A percentile compares a stretch with the other conserved stretches of the same genome.
Conservation (phyloP, 306 rosid genomes). For the Hippophae gyantsensis region DNA sequence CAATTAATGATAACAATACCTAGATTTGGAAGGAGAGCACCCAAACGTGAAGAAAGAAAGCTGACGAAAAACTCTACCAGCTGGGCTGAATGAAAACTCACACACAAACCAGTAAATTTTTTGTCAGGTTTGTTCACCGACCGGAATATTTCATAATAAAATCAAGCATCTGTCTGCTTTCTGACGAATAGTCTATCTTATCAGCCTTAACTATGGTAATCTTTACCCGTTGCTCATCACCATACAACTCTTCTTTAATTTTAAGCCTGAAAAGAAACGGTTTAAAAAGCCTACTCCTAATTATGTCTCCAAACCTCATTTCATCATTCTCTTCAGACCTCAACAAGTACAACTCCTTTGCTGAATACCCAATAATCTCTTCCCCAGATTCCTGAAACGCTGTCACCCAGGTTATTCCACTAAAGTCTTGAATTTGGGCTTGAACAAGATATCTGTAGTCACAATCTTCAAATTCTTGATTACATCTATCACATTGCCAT, state of each 20-base stretch:
- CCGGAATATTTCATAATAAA: constrained; percentile 42
- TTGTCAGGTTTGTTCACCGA: constrained; percentile 17
- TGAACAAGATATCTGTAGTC: constrained; percentile 95
- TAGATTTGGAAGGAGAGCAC: constrained; percentile 3
- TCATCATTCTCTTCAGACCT: constrained; percentile 70
- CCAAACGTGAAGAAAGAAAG: constrained; percentile 4
- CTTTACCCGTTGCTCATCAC: constrained; percentile 87
- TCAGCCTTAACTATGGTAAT: constrained; percentile 83
- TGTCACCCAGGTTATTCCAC: constrained; percentile 92
- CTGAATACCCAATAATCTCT: constrained; percentile 73
- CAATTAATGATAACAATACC: constrained; percentile 4
- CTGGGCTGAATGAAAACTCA: constrained; percentile 1
- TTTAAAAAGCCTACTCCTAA: constrained; percentile 55
- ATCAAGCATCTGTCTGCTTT: constrained; percentile 62
- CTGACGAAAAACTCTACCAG: constrained; percentile 4
- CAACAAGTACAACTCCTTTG: constrained; percentile 67
- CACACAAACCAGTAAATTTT: neutral
- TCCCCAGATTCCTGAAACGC: constrained; percentile 95
- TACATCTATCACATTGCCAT: constrained; percentile 94
- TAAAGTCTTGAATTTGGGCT: constrained; percentile 79
- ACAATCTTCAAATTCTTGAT: constrained; percentile 85
- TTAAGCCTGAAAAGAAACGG: constrained; percentile 68
- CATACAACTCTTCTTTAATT: constrained; percentile 76
- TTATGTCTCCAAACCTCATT: constrained; percentile 47
- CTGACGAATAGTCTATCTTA: constrained; percentile 55